Evolutionary conservation across 495 filamentous ascomycete genomes (phyloP), one percentile per base, ranked within the genome.

Genomic region (Lepidopterella palustris): DNA sequence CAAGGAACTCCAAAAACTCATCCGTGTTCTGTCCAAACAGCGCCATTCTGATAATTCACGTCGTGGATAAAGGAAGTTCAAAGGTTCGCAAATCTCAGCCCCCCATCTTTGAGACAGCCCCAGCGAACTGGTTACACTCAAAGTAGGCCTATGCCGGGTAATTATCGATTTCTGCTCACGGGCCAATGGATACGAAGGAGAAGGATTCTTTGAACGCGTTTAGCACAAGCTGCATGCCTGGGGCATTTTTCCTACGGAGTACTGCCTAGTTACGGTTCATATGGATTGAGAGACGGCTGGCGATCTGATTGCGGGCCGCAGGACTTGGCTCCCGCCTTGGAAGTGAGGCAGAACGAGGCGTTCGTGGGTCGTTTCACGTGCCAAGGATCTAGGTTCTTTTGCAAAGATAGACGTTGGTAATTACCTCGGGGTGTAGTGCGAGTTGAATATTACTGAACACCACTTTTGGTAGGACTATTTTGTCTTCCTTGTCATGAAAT

Each of bases 1-100:
- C 45, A 9, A 65, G 50, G 25, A 32, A n/a, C n/a, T 15, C n/a
- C 20, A 62, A 28, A 29, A 59, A 57, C 24, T 52, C 63, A 9
- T 59, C 48, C 15, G 63, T 20, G 18, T 25, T 25, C 3, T 18
- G 3, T 10, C 35, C 35, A 42, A 42, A 42, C 18, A 11, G 35
- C 9, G 35, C 13, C 35, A 42, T 42, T 10, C 10, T 42, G 35
- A 42, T 42, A 13, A 15, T 42, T 42, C 35, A 18, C 13, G 13
- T 15, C 9, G 13, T 11, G 3, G 18, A 42, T 42, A 18, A 42
- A 42, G 2, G 35, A n/a, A n/a, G 35, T 42, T 42, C 13, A 42
- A 18, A 42, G 3, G 35, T 42, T 13, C 35, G 13, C 35, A 13
- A 18, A 10, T 13, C 35, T 15, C 9, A n/a, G n/a, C n/a, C n/a